Evolutionary conservation across 495 filamentous ascomycete genomes (phyloP), one percentile per base, ranked within the genome.

Genomic region (Hypoxylon intermedium): DNA sequence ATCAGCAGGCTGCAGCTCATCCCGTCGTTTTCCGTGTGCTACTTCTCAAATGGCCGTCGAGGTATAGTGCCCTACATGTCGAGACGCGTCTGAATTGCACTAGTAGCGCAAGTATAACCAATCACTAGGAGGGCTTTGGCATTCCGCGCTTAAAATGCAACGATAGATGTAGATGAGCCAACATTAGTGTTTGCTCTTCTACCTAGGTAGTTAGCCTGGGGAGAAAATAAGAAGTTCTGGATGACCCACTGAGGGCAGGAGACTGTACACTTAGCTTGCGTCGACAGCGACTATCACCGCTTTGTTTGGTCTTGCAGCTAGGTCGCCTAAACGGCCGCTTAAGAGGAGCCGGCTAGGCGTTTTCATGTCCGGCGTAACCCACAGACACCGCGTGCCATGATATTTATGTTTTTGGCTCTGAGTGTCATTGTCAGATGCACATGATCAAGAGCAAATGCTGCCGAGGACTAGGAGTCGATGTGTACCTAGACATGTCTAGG

Each of bases 241-340:
- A 16, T 38, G 16, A 53, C 18, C 9, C 36, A 45, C 3, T 15
- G 19, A 5, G 20, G 9, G 2, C 16, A 33, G 24, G 31, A 9
- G 16, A 16, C 16, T 23, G 42, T 45, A 56, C 9, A 46, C 41
- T 52, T 12, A 2, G 26, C 24, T 15, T 42, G 20, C n/a, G n/a
- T 15, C 6, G 42, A 24, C 2, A 11, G 34, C 19, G 41, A 1
- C 21, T 30, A 53, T 58, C 47, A 48, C 53, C 60, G 47, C 60
- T 40, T 58, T 53, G 36, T 40, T 58, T 53, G 36, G 9, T 4
- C 26, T 43, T 40, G 49, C 40, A 41, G 30, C 6, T 6, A 9
- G 60, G 60, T 23, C 49, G 60, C 60, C 13, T 58, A 33, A 26
- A 15, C 15, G 60, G 60, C 48, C 60, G 53, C 53, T 28, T 46